A percentile compares a stretch with the other conserved stretches of the same genome.
Conservation (phyloP, 371 early-diverging fungal genomes). For the Lichtheimia ramosa region DNA sequence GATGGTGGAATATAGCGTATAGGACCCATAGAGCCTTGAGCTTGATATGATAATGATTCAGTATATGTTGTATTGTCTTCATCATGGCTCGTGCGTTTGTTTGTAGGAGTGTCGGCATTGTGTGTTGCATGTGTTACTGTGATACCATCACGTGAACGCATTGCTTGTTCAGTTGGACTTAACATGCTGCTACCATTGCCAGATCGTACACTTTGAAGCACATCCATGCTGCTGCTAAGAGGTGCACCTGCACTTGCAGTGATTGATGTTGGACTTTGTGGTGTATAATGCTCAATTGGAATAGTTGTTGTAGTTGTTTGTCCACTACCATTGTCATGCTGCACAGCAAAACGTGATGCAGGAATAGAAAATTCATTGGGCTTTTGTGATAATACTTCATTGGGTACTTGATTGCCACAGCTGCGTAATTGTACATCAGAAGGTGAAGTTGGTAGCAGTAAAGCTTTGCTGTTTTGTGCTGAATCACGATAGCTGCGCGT, state of each 20-base stretch:
- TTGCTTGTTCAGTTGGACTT: constrained; percentile 8
- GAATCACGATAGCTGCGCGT: constrained; percentile 23
- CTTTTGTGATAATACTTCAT: constrained; percentile 39
- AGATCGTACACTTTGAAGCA: constrained; percentile 35
- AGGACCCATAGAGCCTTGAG: constrained; percentile 20
- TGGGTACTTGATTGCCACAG: constrained; percentile 30
- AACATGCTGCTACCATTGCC: constrained; percentile 21
- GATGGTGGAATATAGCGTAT: constrained; percentile 39
- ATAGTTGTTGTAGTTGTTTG: constrained; percentile 1
- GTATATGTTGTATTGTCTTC: constrained; percentile 13
- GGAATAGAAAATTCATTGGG: constrained; percentile 44
- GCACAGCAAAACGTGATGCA: constrained; percentile 18
- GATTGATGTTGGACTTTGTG: constrained; percentile 8
- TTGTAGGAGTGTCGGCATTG: constrained; percentile 1
- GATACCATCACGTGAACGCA: constrained; percentile 11
- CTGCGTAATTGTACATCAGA: constrained; percentile 3
- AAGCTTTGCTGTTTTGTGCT: constrained; percentile 25
- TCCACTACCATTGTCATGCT: constrained; percentile 4
- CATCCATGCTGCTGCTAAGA: constrained; percentile 41
- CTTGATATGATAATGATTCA: constrained; percentile 31
- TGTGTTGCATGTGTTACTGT: constrained; percentile 25
- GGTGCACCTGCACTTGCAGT: constrained; percentile 20
- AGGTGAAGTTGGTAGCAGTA: constrained; percentile 3
- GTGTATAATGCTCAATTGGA: constrained; percentile 22
- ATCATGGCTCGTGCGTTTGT: constrained; percentile 10